Base-by-base conservation (phyloP, 495 filamentous ascomycete genomes). In the Aspergillus kassunensis region DNA sequence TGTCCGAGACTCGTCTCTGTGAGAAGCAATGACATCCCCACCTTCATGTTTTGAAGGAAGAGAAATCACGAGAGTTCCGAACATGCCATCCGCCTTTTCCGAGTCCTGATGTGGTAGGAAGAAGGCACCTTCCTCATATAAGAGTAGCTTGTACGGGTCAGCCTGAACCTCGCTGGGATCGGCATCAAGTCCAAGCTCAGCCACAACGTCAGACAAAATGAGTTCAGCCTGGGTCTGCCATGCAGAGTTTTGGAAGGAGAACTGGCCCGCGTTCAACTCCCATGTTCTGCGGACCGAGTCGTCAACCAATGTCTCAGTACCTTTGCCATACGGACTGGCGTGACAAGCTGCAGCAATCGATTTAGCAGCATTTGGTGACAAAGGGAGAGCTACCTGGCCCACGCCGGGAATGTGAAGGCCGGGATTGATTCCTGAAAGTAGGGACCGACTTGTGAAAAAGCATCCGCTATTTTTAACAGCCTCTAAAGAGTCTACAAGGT, bases 101-200 rank as follows among this genome's bases (percentile, higher is more conserved):
- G 75, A 72, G 57, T 83, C 80, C 49, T 67, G 70, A 56, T 81
- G 77, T 12, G 68, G 49, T 24, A 78, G 76, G 59, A 80, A 81
- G 50, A 78, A 69, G 1, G 77, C 75, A 0, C 77, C 80, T 48
- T 76, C 52, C 48, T 80, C 78, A 60, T 84, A 82, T 5, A 84
- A 49, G 11, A 81, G 60, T 56, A 82, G 56, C 55, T 83, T 84
- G 66, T 83, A 74, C 1, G 75, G 61, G 50, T 81, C 65, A 4
- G 73, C 76, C 2, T 46, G 53, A 31, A 61, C 49, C 8, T 60
- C 64, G 1, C 35, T 18, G 4, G 51, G 44, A 18, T 56, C 44
- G 18, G 55, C 43, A 12, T 41, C 21, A 40, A 77, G 60, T 4
- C 70, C 70, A 15, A 80, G 61, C 4, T 65, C 53, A 4, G 46